Conservation (phyloP, 805 yeast genomes). For the Starmerella lactis-condensi region DNA sequence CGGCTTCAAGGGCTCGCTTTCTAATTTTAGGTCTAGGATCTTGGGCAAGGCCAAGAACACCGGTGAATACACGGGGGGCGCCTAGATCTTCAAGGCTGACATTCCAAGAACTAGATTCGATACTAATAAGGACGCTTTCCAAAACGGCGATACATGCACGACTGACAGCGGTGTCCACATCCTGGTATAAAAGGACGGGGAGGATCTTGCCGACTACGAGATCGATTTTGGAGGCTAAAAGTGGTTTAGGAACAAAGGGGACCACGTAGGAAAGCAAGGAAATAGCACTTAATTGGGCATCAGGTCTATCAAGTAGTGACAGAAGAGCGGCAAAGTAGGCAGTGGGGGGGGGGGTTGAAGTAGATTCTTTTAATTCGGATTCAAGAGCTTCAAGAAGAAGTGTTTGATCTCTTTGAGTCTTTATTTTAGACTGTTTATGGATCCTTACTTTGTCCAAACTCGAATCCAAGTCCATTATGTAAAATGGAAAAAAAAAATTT, state of each 20-base stretch:
- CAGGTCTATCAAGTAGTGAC: conserved; percentile 61
- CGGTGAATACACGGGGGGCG: conserved; percentile 16
- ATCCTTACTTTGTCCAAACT: conserved; percentile 10
- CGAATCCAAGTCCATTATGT: conserved; percentile 11
- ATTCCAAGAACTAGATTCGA: conserved; percentile 63
- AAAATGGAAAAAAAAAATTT: conserved; percentile 2
- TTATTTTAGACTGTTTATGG: conserved; percentile 13
- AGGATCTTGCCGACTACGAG: conserved; percentile 66
- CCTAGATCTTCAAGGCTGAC: conserved; percentile 16
- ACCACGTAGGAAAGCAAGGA: conserved; percentile 67
- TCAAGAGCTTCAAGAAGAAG: conserved; percentile 75
- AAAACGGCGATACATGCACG: conserved; percentile 73
- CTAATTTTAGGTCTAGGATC: conserved; percentile 92
- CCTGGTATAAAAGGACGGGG: conserved; percentile 51
- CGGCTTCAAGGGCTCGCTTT: conserved; percentile 82
- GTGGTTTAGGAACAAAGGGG: conserved; percentile 50
- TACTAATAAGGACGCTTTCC: conserved; percentile 60
- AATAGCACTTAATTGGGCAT: conserved; percentile 54
- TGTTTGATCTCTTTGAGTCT: conserved; percentile 31
- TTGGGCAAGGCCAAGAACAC: conserved; percentile 37
- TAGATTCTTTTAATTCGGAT: conserved; percentile 50
- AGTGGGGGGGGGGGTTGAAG: conserved; percentile 45
- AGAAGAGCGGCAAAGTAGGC: conserved; percentile 64
- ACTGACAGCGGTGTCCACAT: conserved; percentile 61
- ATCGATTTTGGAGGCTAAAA: conserved; percentile 56